Base-by-base conservation (phyloP, 2,329 filamentous ascomycete genomes). In the Aaosphaeria pasadenensis region DNA sequence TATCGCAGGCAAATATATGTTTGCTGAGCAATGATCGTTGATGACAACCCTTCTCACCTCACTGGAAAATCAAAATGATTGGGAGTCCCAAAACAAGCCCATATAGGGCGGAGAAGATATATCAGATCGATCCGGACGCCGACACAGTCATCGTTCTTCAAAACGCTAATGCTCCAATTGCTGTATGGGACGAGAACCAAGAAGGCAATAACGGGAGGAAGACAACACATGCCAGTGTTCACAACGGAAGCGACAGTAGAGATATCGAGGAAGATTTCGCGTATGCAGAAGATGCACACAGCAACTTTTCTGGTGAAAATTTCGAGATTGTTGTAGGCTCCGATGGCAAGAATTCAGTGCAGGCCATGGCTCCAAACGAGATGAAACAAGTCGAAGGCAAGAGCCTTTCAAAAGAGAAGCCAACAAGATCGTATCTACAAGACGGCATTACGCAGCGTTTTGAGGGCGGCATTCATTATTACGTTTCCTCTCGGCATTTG, bases 401-500 rank as follows among this genome's bases (percentile, higher is more conserved):
- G 7, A 36, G 33, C n/a, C 9, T n/a, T 36, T 9, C 9, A 9
- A n/a, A 36, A n/a, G 33, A 9, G 7, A n/a, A n/a, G 7, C n/a
- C 33, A n/a, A 36, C 33, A 9, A 9, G 9, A 9, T 36, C 33
- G 9, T 9, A 9, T n/a, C 33, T 36, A n/a, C 33, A 9, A 9
- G 40, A 29, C 24, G 13, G 9, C 11, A 11, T 11, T 7, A 29
- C 39, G 3, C 41, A 33, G n/a, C 3, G 32, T 13, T 30, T 40
- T n/a, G 35, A 46, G 30, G 41, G 41, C 6, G 45, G 30, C 5
- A 45, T 51, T 11, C 42, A 43, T 17, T 51, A 39, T 30, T 39
- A 41, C 11, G 50, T 53, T 13, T 53, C 44, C 11, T 50, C 50
- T 9, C 39, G 49, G 4, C 45, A 51, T 33, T 42, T 53, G 43